A percentile compares a stretch with the other conserved stretches of the same genome.
Conservation (phyloP, 2,329 filamentous ascomycete species). For the Lasiodiplodia gonubiensis region DNA sequence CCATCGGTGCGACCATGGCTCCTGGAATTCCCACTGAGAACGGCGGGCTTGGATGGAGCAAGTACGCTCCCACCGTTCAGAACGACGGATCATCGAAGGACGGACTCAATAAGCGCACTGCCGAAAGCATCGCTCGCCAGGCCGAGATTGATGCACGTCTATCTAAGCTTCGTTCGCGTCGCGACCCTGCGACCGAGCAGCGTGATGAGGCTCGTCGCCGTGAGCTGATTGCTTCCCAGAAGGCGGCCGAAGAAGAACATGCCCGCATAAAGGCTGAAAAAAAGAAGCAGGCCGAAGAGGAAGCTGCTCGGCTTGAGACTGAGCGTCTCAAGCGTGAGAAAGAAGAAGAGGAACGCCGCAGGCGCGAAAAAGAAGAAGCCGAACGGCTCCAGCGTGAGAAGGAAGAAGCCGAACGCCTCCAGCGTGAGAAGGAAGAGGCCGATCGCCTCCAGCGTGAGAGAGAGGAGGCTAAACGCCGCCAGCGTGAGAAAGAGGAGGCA, state of each 20-base stretch:
- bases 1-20: slow-evolving; percentile 26
- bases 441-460: background rate
- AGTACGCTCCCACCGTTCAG: slow-evolving; percentile 5
- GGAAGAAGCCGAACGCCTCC: background rate
- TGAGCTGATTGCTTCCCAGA: background rate
- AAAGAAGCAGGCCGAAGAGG: slow-evolving; percentile 3
- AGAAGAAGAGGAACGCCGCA: background rate
- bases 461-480: background rate
- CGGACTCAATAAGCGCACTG: slow-evolving; percentile 13
- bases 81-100: background rate
- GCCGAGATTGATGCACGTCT: slow-evolving; percentile 10
- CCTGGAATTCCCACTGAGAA: background rate
- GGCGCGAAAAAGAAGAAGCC: background rate
- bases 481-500: background rate
- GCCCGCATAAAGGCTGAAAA: background rate
- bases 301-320: background rate
- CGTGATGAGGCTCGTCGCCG: background rate
- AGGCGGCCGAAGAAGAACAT: background rate
- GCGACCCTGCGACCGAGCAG: background rate
- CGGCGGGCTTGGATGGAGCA: slow-evolving; percentile 4
- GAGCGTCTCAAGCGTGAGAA: background rate
- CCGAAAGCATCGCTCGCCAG: slow-evolving; percentile 13
- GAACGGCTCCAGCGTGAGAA: background rate
- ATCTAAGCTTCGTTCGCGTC: slow-evolving; percentile 10
- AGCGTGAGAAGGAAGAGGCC: background rate